A percentile compares a stretch with the other conserved stretches of the same genome.
Evolutionary conservation across 805 yeast species (phyloP).

Genomic region (Maudiozyma bulderi): DNA sequence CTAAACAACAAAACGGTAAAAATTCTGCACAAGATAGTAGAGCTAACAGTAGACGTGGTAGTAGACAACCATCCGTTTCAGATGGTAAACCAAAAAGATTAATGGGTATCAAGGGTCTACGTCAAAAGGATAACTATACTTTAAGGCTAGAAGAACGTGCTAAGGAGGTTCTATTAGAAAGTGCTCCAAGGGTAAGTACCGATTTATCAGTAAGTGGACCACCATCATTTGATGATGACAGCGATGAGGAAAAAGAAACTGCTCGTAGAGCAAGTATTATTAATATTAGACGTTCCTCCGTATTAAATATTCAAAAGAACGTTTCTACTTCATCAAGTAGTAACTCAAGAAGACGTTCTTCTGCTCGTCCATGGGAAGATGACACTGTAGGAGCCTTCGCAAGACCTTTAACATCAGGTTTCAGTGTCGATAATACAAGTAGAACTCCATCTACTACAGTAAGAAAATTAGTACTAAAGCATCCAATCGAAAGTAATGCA

Average conservation of each 20-base stretch:
- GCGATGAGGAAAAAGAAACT: not conserved
- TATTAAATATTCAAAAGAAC: not conserved
- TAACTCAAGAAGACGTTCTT: not conserved
- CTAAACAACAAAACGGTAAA: not conserved
- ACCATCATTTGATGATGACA: not conserved
- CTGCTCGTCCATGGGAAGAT: not conserved
- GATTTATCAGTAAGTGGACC: not conserved
- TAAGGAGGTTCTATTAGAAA: not conserved
- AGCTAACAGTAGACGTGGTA: not conserved
- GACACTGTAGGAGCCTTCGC: not conserved
- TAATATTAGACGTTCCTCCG: not conserved
- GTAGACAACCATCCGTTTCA: not conserved
- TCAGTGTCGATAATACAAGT: not conserved
- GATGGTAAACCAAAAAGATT: not conserved
- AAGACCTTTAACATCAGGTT: not conserved
- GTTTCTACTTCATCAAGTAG: not conserved
- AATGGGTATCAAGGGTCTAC: not conserved
- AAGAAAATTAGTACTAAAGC: too few species aligned
- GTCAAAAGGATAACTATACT: not conserved
- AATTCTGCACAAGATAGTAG: not conserved
- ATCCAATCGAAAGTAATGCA: too few species aligned
- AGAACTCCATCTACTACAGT: not conserved
- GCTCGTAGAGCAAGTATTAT: not conserved
- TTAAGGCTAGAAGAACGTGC: not conserved
- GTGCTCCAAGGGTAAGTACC: not conserved